These are phyloP conservation scores for Mortierella sp. DNA, from an alignment of 371 early-diverging fungal species.

Conservation along the genomic window DNA sequence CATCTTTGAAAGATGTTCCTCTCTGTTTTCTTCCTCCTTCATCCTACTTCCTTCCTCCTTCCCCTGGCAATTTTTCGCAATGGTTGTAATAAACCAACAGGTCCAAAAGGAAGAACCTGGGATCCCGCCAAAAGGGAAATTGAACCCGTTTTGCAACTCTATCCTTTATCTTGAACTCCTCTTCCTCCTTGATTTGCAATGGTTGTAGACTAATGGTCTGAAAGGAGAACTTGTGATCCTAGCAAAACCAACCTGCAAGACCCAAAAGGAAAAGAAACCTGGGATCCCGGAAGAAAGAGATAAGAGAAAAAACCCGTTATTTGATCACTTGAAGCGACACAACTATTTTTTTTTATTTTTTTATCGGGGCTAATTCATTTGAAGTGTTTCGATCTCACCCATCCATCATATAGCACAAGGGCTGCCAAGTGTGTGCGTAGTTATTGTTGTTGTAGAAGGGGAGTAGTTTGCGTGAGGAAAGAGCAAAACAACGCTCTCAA, in stretches of 20 bases:
- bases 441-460: neutral
- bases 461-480: neutral
- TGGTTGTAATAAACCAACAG: too few relatives aligned
- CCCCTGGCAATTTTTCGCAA: too few relatives aligned
- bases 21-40: too few relatives aligned
- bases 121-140: too few relatives aligned
- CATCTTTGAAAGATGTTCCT: too few relatives aligned
- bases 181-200: neutral
- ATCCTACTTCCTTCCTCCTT: too few relatives aligned
- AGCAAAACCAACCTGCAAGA: neutral
- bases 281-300: neutral
- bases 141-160: too few relatives aligned
- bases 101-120: too few relatives aligned
- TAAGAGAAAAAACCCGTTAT: neutral
- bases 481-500: slow-evolving; percentile 7
- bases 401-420: too few relatives aligned
- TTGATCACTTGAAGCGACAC: slow-evolving; percentile 3
- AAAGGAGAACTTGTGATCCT: neutral
- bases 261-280: neutral
- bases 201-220: too few relatives aligned
- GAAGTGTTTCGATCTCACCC: too few relatives aligned
- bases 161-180: neutral
- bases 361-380: neutral
- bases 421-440: neutral
- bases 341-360: neutral